Conservation (phyloP, 306 rosid genomes). For the Crataegus laevigata region DNA sequence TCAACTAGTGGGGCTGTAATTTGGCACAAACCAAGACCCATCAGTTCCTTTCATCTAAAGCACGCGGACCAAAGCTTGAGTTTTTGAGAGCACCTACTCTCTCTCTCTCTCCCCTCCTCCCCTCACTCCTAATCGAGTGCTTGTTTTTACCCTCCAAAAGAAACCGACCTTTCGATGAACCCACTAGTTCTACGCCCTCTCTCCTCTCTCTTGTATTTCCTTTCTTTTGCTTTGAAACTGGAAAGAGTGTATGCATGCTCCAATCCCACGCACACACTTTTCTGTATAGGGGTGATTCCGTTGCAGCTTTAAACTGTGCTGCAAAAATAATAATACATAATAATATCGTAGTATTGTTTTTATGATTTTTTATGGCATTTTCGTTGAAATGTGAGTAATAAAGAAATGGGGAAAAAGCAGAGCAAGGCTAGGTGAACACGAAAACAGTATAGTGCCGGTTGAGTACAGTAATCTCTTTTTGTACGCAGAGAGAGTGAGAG, state of each 20-base stretch:
- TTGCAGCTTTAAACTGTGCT: slow-evolving; percentile 74
- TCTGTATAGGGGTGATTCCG: slow-evolving; percentile 34
- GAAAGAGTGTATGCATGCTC: slow-evolving; percentile 60
- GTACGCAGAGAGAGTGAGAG: background rate
- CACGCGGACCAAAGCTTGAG: slow-evolving; percentile 80
- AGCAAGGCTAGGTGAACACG: slow-evolving; percentile 44
- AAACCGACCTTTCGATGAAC: slow-evolving; percentile 81
- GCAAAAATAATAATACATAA: background rate
- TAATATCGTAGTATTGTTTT: background rate
- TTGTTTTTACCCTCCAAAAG: slow-evolving; percentile 44
- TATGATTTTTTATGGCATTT: background rate
- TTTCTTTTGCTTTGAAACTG: slow-evolving; percentile 27
- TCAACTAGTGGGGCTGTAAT: slow-evolving; percentile 30
- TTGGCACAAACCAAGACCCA: slow-evolving; percentile 31
- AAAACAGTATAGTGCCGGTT: slow-evolving; percentile 31
- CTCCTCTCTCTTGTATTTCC: background rate
- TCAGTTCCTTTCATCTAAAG: slow-evolving; percentile 48
- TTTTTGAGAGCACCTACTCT: background rate
- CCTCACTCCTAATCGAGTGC: slow-evolving; percentile 31
- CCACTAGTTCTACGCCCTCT: slow-evolving; percentile 33
- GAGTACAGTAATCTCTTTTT: slow-evolving; percentile 21
- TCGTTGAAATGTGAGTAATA: background rate
- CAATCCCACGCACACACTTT: slow-evolving; percentile 47
- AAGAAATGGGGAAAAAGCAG: slow-evolving; percentile 27
- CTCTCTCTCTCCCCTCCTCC: background rate